Evolutionary conservation across 2,329 filamentous ascomycete genomes (phyloP), one percentile per base, ranked within the genome.

Genomic region (Zymoseptoria brevis): DNA sequence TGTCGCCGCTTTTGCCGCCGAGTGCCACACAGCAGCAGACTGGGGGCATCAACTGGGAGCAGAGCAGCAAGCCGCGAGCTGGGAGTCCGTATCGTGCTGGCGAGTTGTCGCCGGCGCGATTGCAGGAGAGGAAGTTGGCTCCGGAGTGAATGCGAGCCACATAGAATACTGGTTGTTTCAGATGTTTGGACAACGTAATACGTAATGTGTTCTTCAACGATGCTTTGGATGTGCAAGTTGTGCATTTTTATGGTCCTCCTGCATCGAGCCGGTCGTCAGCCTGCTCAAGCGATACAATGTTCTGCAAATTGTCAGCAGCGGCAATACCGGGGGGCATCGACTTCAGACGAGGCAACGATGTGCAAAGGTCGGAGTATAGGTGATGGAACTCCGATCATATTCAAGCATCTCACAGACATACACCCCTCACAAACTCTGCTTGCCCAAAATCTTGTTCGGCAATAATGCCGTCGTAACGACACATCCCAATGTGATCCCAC

Each of bases 401-500:
- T 29, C 26, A 29, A 29, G 26, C 26, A 29, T 29, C 26, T 16
- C 35, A 13, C 35, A 45, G 16, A 45, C 16, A 45, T 45, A 45
- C 35, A 13, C 16, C 50, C n/a, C 3, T 59, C 62, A 72, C 63
- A 72, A 66, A 61, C 72, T 75, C 66, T 74, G 67, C 57, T 61
- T 62, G 4, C 73, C 73, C 6, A 76, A 49, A 52, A 67, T 57
- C 59, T 67, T 72, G 19, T 69, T 76, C 1, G 81, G 81, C 64
- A 83, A 65, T 29, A 81, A 61, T 2, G 77, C 73, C n/a, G 78
- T 81, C 0, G 74, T 79, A 0, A 83, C 60, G 0, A 81, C 79
- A 63, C 80, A 82, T 0, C 80, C 80, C 30, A 83, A 62, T 30
- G 78, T 81, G 2, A 82, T 76, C 1, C 80, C 79, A 3, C 81